phyloP scores from a whole-genome alignment of 257 asterid genomes.

The Lavandula angustifolia region DNA sequence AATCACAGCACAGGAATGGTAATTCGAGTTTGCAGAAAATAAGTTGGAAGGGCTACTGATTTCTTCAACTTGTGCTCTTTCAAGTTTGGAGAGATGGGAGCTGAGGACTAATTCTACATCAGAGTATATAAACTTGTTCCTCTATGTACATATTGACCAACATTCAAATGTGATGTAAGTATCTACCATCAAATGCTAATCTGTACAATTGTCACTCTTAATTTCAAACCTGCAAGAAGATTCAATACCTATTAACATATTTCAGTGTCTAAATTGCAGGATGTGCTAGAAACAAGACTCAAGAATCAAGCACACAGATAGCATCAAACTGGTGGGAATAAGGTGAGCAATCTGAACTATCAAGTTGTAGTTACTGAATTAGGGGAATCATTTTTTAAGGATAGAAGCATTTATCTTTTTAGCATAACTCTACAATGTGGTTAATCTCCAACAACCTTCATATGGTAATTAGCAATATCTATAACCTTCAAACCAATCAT shows the following conservation, averaged over 20 bases:
- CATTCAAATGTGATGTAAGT: not conserved
- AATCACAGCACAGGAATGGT: no score
- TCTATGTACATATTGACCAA: not conserved
- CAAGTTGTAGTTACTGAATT: not conserved
- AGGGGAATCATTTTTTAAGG: not conserved
- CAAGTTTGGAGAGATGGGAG: not conserved
- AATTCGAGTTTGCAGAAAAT: not conserved
- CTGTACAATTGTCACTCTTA: no score
- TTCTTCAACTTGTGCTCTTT: not conserved
- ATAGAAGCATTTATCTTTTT: not conserved
- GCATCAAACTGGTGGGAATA: not conserved
- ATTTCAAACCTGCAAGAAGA: no score
- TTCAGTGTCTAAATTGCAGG: no score
- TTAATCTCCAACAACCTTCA: not conserved
- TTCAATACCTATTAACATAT: no score
- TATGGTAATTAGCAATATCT: not conserved
- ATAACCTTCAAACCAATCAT: not conserved
- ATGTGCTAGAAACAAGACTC: not conserved
- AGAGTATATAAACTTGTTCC: not conserved
- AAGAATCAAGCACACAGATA: not conserved
- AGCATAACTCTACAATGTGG: not conserved
- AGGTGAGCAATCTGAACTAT: no score
- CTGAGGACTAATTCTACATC: conserved; percentile 1
- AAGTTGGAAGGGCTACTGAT: not conserved
- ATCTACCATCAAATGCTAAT: not conserved